These are phyloP conservation scores for Ashbya aceris DNA, from an alignment of 1,139 yeast genomes.

Conservation along the genomic window DNA sequence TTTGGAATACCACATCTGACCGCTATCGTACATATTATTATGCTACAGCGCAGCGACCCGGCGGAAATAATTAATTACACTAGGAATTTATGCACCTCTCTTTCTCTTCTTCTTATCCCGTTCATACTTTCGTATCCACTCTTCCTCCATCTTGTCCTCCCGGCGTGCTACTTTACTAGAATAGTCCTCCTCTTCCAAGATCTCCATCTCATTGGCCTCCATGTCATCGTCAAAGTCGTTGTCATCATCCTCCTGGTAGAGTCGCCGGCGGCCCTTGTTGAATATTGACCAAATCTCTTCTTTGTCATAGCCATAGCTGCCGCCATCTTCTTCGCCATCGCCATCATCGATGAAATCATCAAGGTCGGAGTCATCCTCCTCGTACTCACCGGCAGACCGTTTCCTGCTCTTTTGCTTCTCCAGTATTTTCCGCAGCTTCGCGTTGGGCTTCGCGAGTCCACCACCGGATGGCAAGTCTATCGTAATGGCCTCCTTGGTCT, in stretches of 20 bases:
- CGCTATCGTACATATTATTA: too few species aligned
- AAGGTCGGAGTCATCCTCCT: slow-evolving; percentile 28
- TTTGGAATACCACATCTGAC: too few species aligned
- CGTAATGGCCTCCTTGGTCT: slow-evolving; percentile 1
- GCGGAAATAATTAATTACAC: too few species aligned
- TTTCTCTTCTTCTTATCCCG: slow-evolving; percentile 33
- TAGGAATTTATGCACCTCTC: background rate
- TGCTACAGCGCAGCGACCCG: too few species aligned
- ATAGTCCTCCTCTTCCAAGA: slow-evolving; percentile 66
- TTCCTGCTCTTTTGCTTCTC: slow-evolving; percentile 10
- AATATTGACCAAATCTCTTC: slow-evolving; percentile 88
- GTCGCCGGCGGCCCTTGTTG: slow-evolving; percentile 50
- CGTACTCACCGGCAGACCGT: slow-evolving; percentile 5
- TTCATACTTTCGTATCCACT: slow-evolving; percentile 43
- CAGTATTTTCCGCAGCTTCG: slow-evolving; percentile 15
- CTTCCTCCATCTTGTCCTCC: slow-evolving; percentile 60
- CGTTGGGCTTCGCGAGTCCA: slow-evolving; percentile 20
- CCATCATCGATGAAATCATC: slow-evolving; percentile 51
- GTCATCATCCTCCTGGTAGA: slow-evolving; percentile 34
- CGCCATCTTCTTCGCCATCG: slow-evolving; percentile 33
- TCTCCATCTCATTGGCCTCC: slow-evolving; percentile 92
- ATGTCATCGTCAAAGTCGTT: slow-evolving; percentile 62
- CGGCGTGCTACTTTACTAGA: slow-evolving; percentile 51
- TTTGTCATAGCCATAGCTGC: slow-evolving; percentile 49
- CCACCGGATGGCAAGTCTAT: background rate